Evolutionary conservation across 495 filamentous ascomycete genomes (phyloP).

Genomic region (Sphaerosporella brunnea): DNA sequence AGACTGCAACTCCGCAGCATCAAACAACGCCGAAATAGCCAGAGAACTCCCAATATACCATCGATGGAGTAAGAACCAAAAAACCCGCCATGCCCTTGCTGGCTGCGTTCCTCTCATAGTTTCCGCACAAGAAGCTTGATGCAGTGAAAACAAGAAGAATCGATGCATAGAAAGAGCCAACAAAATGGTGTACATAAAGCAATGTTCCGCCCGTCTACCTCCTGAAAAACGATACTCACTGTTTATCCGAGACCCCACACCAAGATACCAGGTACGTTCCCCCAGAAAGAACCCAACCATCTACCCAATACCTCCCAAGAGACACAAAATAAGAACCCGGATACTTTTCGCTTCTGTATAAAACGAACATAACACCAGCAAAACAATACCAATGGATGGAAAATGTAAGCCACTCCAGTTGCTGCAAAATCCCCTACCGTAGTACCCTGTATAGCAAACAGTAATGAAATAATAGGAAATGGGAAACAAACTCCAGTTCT

Average conservation of each 20-base stretch:
- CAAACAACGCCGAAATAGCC: no score
- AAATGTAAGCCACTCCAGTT: slow-evolving; percentile 10
- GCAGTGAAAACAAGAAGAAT: no score
- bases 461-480: slow-evolving; percentile 9
- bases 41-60: no score
- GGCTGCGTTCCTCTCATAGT: no score
- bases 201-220: neutral
- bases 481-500: slow-evolving; percentile 9
- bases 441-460: slow-evolving; percentile 24
- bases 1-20: no score
- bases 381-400: no score
- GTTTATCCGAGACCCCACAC: no score
- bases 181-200: neutral
- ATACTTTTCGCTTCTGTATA: neutral
- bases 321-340: slow-evolving; percentile 4
- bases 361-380: no score
- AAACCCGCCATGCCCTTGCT: no score
- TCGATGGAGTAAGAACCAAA: no score
- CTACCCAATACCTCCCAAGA: neutral
- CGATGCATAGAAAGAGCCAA: neutral
- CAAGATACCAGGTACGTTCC: neutral
- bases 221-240: no score
- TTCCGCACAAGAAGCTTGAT: no score
- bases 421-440: slow-evolving; percentile 20
- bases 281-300: slow-evolving; percentile 1